A percentile compares a stretch with the other conserved stretches of the same genome.
Conservation (phyloP, 2,329 filamentous ascomycete genomes). For the Daldinia sp. region DNA sequence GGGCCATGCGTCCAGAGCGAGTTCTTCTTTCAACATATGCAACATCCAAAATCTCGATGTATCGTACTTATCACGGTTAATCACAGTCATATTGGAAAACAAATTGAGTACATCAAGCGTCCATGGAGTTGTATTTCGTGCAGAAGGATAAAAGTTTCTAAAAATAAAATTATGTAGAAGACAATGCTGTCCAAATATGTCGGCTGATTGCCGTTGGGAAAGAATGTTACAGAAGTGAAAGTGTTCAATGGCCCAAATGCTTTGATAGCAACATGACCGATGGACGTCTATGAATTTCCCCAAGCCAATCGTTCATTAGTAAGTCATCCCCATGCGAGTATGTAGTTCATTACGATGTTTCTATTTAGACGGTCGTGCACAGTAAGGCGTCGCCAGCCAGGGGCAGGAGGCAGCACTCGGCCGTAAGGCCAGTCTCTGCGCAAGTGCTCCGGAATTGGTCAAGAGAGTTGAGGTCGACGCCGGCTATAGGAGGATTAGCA, state of each 20-base stretch:
- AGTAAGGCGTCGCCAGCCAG: slow-evolving; percentile 21
- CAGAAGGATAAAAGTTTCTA: slow-evolving; percentile 2
- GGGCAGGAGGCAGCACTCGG: slow-evolving; percentile 26
- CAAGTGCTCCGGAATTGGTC: slow-evolving; percentile 18
- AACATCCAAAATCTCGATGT: no score
- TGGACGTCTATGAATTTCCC: slow-evolving; percentile 18
- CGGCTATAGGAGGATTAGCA: slow-evolving; percentile 19
- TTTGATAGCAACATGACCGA: background rate
- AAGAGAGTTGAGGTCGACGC: slow-evolving; percentile 10
- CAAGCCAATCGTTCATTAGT: slow-evolving; percentile 13
- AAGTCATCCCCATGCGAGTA: slow-evolving; percentile 10
- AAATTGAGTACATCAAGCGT: background rate
- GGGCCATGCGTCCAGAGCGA: no score
- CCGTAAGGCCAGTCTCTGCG: slow-evolving; percentile 18
- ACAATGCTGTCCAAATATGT: slow-evolving; percentile 20
- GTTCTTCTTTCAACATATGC: no score
- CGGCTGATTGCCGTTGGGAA: slow-evolving; percentile 19
- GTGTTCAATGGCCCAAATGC: background rate
- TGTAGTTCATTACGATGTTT: background rate
- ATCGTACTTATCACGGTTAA: background rate
- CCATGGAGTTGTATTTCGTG: background rate
- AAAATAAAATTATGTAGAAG: slow-evolving; percentile 27
- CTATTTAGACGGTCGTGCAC: slow-evolving; percentile 25
- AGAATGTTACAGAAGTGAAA: slow-evolving; percentile 30
- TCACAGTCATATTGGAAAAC: background rate